A percentile compares a stretch with the other conserved stretches of the same genome.
Evolutionary conservation across 169 alveolate species (phyloP).

Genomic region (Babesia sp.): DNA sequence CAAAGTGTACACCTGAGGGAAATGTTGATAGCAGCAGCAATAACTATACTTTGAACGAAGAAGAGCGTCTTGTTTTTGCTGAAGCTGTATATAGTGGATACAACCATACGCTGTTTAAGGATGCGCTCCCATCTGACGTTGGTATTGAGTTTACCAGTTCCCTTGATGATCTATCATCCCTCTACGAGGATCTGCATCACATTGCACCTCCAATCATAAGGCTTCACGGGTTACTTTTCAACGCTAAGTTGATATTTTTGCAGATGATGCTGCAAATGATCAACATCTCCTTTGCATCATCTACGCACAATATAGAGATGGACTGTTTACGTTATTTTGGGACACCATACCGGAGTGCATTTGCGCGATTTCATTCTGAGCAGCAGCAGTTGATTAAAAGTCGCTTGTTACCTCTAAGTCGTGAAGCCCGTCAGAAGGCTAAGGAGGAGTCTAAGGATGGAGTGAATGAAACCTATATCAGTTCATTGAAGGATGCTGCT

Average conservation of each 20-base stretch:
- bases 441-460: constrained; percentile 12
- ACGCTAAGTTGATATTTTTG: constrained; percentile 29
- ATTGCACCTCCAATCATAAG: constrained; percentile 31
- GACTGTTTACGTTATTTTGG: constrained; percentile 36
- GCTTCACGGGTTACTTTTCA: constrained; percentile 2
- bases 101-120: constrained; percentile 46
- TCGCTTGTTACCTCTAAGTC: constrained; percentile 39
- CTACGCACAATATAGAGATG: constrained; percentile 35
- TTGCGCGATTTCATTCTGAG: constrained; percentile 27
- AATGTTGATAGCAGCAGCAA: not conserved
- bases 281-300: constrained; percentile 20
- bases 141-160: constrained; percentile 22
- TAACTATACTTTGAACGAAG: constrained; percentile 3
- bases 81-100: constrained; percentile 30
- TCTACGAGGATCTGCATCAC: constrained; percentile 5
- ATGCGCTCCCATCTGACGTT: constrained; percentile 28
- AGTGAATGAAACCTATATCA: constrained; percentile 16
- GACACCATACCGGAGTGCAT: constrained; percentile 21
- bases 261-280: constrained; percentile 57
- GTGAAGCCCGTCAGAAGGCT: constrained; percentile 33
- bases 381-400: constrained; percentile 23
- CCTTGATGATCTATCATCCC: constrained; percentile 39
- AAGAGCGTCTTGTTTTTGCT: constrained; percentile 8
- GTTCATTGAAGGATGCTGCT: constrained; percentile 23
- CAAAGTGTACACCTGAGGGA: not conserved